Base-by-base conservation (phyloP, 2,329 filamentous ascomycete species). In the Pestalotiopsis sp. region DNA sequence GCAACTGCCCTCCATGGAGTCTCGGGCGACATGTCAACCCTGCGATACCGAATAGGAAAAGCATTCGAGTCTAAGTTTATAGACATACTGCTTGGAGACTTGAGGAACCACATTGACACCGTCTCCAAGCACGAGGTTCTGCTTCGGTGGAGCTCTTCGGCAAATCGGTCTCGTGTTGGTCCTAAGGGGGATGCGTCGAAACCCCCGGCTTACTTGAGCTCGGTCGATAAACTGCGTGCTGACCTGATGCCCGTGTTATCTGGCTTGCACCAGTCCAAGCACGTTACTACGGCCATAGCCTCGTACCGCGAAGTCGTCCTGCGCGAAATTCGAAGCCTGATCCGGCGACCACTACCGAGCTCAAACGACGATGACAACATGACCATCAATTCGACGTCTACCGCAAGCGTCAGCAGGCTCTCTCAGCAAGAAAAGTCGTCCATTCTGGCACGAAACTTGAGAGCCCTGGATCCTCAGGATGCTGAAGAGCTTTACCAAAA, bases 311-410 rank as follows among this genome's bases (percentile, higher is more conserved):
- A 97, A 56, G 88, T 93, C 0, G 90, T 97, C 13, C 83, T 97
- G 71, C 91, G 93, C 64, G 96, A 99, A 79, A 91, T 98, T 78
- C 92, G 95, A 74, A 90, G 89, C 41, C 84, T 98, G 63, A 95
- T 99, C 64, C 89, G 94, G 67, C 89, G 90, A 68, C 92, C 95
- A 27, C 85, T 99, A 52, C 96, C 96, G 0, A 97, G 94, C 76
- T 97, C 95, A 12, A 96, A 90, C 74, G 96, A 99, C 70, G 95
- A 98, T 73, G 96, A 99, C 77, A 93, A 92, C 70, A 94, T 96
- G 78, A 97, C 94, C 0, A 92, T 95, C 83, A 91, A 95, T 81
- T 95, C 95, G 1, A 87, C 91, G 0, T 97, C 95, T 3, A 98
- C 95, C 1, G 84, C 89, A 67, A 87, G 88, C 57, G 91, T 91